Percentiles rank a stretch among this genome's conserved stretches.
Evolutionary conservation across 805 yeast genomes (phyloP).

Genomic region (Diddensiella caesifluorescens): DNA sequence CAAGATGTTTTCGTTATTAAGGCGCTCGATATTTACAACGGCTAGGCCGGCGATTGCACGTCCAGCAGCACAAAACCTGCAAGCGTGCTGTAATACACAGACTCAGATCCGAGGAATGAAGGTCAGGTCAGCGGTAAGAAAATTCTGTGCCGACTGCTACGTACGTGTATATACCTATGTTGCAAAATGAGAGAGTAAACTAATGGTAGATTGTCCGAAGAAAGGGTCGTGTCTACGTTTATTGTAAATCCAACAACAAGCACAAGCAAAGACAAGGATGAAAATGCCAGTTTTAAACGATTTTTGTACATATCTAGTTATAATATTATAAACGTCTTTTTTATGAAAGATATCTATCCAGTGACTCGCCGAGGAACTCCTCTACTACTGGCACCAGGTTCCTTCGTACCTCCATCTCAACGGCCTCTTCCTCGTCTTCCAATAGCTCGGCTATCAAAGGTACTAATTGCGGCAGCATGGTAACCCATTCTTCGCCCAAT

Average conservation of each 20-base stretch:
- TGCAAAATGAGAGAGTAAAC: not conserved
- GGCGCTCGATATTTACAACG: no score
- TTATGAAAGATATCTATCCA: constrained; percentile 47
- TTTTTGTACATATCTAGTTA: constrained; percentile 4
- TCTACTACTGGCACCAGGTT: constrained; percentile 90
- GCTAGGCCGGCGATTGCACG: no score
- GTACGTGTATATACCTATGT: constrained; percentile 30
- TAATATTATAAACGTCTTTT: constrained; percentile 2
- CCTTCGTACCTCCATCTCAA: constrained; percentile 83
- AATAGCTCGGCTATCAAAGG: constrained; percentile 92
- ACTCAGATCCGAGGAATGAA: constrained; percentile 68
- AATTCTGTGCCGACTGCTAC: constrained; percentile 86
- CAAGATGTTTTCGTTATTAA: no score
- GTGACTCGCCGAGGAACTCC: constrained; percentile 87
- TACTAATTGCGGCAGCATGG: constrained; percentile 85
- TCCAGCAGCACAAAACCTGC: no score
- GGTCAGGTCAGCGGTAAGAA: constrained; percentile 88
- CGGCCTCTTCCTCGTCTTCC: constrained; percentile 93
- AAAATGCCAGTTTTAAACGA: constrained; percentile 4
- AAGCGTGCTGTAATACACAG: no score
- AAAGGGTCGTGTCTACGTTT: constrained; percentile 89
- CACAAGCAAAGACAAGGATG: constrained; percentile 83
- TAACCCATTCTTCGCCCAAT: constrained; percentile 92
- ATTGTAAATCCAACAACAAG: constrained; percentile 87
- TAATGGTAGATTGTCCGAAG: constrained; percentile 68